Evolutionary conservation across 2,329 filamentous ascomycete species (phyloP).

Genomic region (Septoria linicola): DNA sequence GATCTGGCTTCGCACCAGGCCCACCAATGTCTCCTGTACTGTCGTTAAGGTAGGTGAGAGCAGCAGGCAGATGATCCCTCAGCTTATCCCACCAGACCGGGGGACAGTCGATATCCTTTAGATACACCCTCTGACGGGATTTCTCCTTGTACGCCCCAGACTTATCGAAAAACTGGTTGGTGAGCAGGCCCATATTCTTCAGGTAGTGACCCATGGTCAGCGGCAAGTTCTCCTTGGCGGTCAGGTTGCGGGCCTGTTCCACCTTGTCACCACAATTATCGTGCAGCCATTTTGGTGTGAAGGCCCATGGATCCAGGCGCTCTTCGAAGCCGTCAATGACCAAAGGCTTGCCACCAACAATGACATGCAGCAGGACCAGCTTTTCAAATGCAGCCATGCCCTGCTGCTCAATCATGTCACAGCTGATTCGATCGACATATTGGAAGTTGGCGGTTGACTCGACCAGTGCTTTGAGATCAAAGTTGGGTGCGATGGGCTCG

Average conservation of each 20-base stretch:
- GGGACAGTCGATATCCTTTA: constrained; percentile 97
- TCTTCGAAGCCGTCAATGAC: constrained; percentile 87
- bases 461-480: constrained; percentile 74
- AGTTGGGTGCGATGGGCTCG: constrained; percentile 81
- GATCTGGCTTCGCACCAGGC: constrained; percentile 54
- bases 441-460: constrained; percentile 80
- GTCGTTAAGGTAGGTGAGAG: constrained; percentile 88
- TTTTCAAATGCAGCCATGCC: constrained; percentile 80
- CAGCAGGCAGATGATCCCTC: constrained; percentile 72
- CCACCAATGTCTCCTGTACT: constrained; percentile 61
- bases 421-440: constrained; percentile 78
- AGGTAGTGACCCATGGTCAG: constrained; percentile 91
- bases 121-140: constrained; percentile 79
- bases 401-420: constrained; percentile 72
- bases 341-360: constrained; percentile 80
- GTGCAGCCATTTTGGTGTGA: constrained; percentile 77
- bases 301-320: constrained; percentile 71
- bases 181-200: constrained; percentile 77
- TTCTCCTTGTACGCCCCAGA: constrained; percentile 74
- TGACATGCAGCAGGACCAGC: constrained; percentile 77
- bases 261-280: constrained; percentile 75
- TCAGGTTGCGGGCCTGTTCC: constrained; percentile 81
- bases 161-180: constrained; percentile 72
- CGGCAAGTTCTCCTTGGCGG: constrained; percentile 68
- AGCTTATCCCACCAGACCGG: constrained; percentile 80